These are phyloP conservation scores for Chalara sp. DNA, from an alignment of 2,329 filamentous ascomycete genomes.

Conservation along the genomic window DNA sequence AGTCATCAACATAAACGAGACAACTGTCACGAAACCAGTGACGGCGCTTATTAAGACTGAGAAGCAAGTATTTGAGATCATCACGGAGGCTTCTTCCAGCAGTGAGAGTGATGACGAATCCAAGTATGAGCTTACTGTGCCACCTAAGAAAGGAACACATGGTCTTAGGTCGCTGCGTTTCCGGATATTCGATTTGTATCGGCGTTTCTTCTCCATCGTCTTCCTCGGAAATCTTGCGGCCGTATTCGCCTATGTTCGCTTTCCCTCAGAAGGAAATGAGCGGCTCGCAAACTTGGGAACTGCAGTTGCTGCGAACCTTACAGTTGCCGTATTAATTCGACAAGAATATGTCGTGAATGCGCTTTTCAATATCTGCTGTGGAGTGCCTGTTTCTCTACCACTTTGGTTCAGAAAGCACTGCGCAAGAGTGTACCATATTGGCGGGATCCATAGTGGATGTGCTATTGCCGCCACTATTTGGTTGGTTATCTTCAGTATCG, in stretches of 20 bases:
- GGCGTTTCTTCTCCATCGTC: constrained; percentile 48
- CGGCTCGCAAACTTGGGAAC: constrained; percentile 2
- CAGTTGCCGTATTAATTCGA: constrained; percentile 40
- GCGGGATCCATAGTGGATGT: constrained; percentile 45
- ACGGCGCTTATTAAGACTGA: no score
- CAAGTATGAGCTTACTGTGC: constrained; percentile 17
- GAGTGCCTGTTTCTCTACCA: constrained; percentile 37
- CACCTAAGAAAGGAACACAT: constrained; percentile 34
- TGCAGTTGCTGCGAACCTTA: constrained; percentile 25
- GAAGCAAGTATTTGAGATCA: no score
- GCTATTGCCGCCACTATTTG: constrained; percentile 41
- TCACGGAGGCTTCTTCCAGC: no score
- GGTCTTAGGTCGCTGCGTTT: constrained; percentile 24
- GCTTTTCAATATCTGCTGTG: constrained; percentile 40
- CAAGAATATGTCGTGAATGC: constrained; percentile 47
- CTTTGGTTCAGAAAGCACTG: constrained; percentile 39
- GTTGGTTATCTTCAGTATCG: constrained; percentile 33
- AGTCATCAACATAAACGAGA: no score
- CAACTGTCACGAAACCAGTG: no score
- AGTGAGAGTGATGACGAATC: no score
- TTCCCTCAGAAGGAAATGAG: constrained; percentile 3
- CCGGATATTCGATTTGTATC: constrained; percentile 44
- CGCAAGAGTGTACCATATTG: constrained; percentile 46
- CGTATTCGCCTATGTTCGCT: constrained; percentile 31
- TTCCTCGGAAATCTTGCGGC: constrained; percentile 39